phyloP scores from a whole-genome alignment of 2,329 filamentous ascomycete species.

The Chlorencoelia australis region DNA sequence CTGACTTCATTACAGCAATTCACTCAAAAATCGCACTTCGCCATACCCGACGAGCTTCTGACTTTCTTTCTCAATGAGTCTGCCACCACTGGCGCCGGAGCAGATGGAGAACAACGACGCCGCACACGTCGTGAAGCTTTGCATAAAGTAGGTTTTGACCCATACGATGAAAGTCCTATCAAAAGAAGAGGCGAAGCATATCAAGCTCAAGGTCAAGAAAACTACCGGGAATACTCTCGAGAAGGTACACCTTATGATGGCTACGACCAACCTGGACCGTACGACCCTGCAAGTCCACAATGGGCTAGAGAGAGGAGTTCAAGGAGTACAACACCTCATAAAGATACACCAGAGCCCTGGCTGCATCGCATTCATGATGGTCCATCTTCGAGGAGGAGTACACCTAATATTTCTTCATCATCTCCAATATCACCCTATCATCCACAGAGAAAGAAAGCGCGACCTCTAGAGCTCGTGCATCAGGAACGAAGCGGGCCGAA shows the following conservation, averaged over 20 bases:
- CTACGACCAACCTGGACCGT: conserved; percentile 4
- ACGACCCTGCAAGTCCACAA: neutral
- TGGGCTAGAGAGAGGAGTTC: conserved; percentile 2
- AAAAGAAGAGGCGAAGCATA: conserved; percentile 55
- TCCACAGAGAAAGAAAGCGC: neutral
- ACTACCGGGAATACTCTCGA: conserved; percentile 14
- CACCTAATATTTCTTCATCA: neutral
- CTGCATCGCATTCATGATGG: neutral
- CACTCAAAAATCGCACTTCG: conserved; percentile 60
- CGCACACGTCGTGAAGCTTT: conserved; percentile 49
- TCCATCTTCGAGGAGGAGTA: neutral
- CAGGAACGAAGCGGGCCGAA: neutral
- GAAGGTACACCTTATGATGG: conserved; percentile 17
- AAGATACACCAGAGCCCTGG: neutral
- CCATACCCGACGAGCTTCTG: conserved; percentile 61
- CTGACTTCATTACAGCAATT: conserved; percentile 65
- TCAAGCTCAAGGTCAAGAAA: conserved; percentile 33
- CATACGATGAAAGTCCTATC: conserved; percentile 60
- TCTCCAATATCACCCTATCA: conserved; percentile 3
- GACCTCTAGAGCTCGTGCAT: neutral
- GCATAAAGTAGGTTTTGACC: conserved; percentile 57
- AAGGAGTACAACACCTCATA: too few relatives aligned
- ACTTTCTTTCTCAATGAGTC: conserved; percentile 66
- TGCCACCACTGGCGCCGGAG: conserved; percentile 54
- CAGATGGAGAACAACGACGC: conserved; percentile 49